Evolutionary conservation across 345 rosid species (phyloP).

Genomic region (Salix brachista): DNA sequence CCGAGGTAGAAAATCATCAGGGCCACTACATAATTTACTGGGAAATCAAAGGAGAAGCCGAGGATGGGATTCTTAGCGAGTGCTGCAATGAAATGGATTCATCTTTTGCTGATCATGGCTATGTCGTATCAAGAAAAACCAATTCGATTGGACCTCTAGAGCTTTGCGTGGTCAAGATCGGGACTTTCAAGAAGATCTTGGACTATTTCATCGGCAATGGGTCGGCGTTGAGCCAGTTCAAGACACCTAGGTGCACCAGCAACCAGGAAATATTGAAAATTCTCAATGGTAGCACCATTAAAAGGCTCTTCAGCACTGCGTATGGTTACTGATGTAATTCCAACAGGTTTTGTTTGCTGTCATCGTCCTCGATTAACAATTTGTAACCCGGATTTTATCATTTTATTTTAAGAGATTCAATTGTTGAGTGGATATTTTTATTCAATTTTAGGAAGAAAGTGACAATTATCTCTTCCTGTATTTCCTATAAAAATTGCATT

Average conservation of each 20-base stretch:
- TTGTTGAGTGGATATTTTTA: too few species aligned
- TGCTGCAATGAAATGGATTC: slow-evolving; percentile 81
- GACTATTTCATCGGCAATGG: slow-evolving; percentile 69
- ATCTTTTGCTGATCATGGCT: slow-evolving; percentile 72
- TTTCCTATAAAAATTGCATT: too few species aligned
- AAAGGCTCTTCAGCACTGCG: slow-evolving; percentile 60
- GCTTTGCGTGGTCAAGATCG: slow-evolving; percentile 67
- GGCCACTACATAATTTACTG: slow-evolving; percentile 90
- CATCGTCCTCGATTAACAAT: background rate
- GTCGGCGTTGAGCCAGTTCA: slow-evolving; percentile 85
- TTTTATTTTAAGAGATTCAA: too few species aligned
- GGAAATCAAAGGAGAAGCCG: slow-evolving; percentile 84
- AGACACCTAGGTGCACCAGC: slow-evolving; percentile 89
- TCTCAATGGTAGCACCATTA: slow-evolving; percentile 54
- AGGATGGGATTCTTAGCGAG: slow-evolving; percentile 52
- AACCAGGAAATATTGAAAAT: slow-evolving; percentile 53
- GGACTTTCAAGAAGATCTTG: slow-evolving; percentile 71
- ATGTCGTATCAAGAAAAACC: slow-evolving; percentile 69
- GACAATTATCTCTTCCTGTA: too few species aligned
- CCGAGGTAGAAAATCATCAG: slow-evolving; percentile 43
- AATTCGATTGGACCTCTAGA: slow-evolving; percentile 82
- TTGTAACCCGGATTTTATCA: too few species aligned
- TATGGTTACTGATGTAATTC: slow-evolving; percentile 22
- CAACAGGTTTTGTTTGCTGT: background rate
- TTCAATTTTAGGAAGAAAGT: too few species aligned